These are phyloP conservation scores for Amaranthus palmeri DNA, from an alignment of 148 eudicot species.

Conservation along the genomic window DNA sequence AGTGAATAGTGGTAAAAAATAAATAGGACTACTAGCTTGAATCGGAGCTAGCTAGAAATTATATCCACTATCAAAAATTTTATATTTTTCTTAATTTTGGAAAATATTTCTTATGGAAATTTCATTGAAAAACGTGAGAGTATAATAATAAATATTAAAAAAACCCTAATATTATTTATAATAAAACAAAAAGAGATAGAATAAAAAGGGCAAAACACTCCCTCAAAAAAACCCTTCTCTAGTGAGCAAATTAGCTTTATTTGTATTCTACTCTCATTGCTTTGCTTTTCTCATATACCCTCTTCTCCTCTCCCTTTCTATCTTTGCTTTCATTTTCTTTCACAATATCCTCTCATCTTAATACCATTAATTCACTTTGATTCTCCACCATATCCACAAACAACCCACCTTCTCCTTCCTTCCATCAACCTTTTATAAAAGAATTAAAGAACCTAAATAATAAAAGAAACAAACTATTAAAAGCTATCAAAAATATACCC, in stretches of 20 bases:
- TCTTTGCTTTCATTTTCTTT: slow-evolving; percentile 23
- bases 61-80: too few relatives aligned
- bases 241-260: slow-evolving; percentile 21
- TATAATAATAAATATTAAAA: not conserved
- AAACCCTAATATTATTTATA: slow-evolving; percentile 20
- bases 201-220: slow-evolving; percentile 23
- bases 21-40: too few relatives aligned
- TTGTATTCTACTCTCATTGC: slow-evolving; percentile 3
- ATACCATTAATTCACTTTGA: slow-evolving; percentile 34
- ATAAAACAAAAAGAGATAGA: slow-evolving; percentile 25
- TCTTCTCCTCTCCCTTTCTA: slow-evolving; percentile 28
- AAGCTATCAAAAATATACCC: slow-evolving; percentile 15
- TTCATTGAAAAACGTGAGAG: not conserved
- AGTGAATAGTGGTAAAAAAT: too few relatives aligned
- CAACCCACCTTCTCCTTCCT: slow-evolving; percentile 13
- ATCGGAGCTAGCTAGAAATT: too few relatives aligned
- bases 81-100: too few relatives aligned
- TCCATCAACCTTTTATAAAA: slow-evolving; percentile 49
- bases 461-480: slow-evolving; percentile 8
- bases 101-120: too few relatives aligned
- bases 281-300: not conserved
- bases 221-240: slow-evolving; percentile 22
- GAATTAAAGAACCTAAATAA: slow-evolving; percentile 33
- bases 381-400: slow-evolving; percentile 55
- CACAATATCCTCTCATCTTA: slow-evolving; percentile 21